phyloP scores from a whole-genome alignment of 345 rosid genomes.

The Salix udensis region DNA sequence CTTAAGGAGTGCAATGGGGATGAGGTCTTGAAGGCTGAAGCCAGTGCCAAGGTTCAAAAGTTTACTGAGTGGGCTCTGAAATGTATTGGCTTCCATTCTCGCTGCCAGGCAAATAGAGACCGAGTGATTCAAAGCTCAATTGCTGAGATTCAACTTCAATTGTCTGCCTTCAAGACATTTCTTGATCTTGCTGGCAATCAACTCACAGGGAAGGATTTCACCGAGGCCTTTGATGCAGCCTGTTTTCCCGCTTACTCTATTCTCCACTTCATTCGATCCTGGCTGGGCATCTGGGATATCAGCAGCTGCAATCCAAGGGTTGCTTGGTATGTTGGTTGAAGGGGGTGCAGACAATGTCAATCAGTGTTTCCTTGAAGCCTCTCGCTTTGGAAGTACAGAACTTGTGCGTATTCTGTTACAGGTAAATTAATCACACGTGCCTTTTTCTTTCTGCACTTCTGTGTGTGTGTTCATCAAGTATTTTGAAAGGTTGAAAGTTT shows the following conservation, averaged over 20 bases:
- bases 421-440: constrained; percentile 33
- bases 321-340: constrained; percentile 85
- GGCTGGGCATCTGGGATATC: constrained; percentile 97
- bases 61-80: constrained; percentile 95
- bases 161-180: constrained; percentile 88
- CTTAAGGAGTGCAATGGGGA: constrained; percentile 91
- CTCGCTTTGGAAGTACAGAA: constrained; percentile 97
- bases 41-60: constrained; percentile 90
- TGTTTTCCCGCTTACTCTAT: constrained; percentile 95
- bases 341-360: constrained; percentile 96
- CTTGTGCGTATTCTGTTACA: constrained; percentile 88
- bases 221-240: constrained; percentile 98
- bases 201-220: constrained; percentile 93
- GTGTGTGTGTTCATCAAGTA: not conserved
- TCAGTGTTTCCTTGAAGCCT: constrained; percentile 97
- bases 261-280: constrained; percentile 85
- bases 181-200: constrained; percentile 84
- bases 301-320: constrained; percentile 77
- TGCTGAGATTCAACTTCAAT: constrained; percentile 83
- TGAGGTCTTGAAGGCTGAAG: constrained; percentile 87
- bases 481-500: not conserved
- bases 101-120: constrained; percentile 63
- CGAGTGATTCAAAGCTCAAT: constrained; percentile 61
- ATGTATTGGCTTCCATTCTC: constrained; percentile 90
- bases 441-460: not conserved